Base-by-base conservation (phyloP, 2,329 filamentous ascomycete genomes). In the Gliomastix tumulicola region DNA sequence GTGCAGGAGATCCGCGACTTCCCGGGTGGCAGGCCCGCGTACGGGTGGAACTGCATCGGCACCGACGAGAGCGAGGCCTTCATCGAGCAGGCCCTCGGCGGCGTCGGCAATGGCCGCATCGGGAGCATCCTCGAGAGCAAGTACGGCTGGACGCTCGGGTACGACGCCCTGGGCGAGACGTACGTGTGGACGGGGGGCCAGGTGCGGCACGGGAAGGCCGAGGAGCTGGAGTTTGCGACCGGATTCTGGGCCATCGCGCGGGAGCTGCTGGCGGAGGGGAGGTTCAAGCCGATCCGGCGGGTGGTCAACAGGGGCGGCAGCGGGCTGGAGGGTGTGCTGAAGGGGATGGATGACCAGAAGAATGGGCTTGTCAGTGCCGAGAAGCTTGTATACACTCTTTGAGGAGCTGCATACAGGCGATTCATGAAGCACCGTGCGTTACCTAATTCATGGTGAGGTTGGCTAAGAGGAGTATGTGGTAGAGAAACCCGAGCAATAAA, bases 311-410 rank as follows among this genome's bases (percentile, higher is more conserved):
- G 20, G 6, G 39, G 36, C 4, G 59, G 54, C 0, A 27, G 18
- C 5, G 59, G 59, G 2, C 38, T 64, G 1, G 48, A 60, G 42
- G 61, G 60, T 4, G 50, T 62, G 12, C 22, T 63, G 12, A 34
- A 36, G 7, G 57, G 57, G 1, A 28, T 63, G n/a, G 49, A 55
- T 12, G 51, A 58, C 35, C 37, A 58, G 22, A 48, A 43, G 35
- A 44, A 50, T 7, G 51, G 50, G 2, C 46, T 53, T 44, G 53
- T 66, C 20, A 64, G 60, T 36, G 64, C 54, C 9, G 55, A 53
- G 19, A 69, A 68, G 51, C 46, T 69, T 39, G 65, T 69, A 2
- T 67, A 65, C 43, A 64, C 59, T 5, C 11, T 65, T 40, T 64
- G 21, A 35, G 11, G n/a, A n/a, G n/a, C n/a, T n/a, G n/a, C n/a